These are phyloP conservation scores for Maudiozyma barnettii DNA, from an alignment of 805 yeast genomes.

Conservation along the genomic window DNA sequence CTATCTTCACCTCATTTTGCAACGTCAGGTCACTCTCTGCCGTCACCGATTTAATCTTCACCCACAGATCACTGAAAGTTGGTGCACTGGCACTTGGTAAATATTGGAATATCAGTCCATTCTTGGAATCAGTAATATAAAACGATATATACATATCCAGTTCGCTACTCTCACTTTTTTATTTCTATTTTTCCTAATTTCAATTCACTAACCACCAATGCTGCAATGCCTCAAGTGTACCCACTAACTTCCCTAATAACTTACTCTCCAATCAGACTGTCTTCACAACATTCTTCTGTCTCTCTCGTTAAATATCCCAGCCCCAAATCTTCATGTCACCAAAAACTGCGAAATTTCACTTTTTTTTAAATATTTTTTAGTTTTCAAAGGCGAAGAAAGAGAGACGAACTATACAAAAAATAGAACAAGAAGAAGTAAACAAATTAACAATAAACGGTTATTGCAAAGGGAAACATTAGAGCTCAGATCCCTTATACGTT, in stretches of 20 bases:
- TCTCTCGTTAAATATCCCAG: neutral
- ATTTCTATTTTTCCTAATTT: neutral
- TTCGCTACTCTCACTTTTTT: neutral
- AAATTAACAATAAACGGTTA: neutral
- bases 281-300: no score
- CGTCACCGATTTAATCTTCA: constrained; percentile 13
- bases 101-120: constrained; percentile 21
- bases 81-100: constrained; percentile 23
- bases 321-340: neutral
- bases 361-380: neutral
- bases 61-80: constrained; percentile 16
- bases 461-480: no score
- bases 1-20: constrained; percentile 4
- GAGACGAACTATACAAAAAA: no score
- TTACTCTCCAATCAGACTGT: no score
- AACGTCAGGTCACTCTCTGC: neutral
- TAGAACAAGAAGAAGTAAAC: neutral
- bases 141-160: constrained; percentile 22
- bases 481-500: no score
- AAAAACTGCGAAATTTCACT: no score
- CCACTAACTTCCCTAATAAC: no score
- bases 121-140: constrained; percentile 21
- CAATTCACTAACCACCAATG: neutral
- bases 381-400: no score
- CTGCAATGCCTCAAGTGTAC: no score